phyloP scores from a whole-genome alignment of 2,329 filamentous ascomycete genomes.

The Colletotrichum agaves region DNA sequence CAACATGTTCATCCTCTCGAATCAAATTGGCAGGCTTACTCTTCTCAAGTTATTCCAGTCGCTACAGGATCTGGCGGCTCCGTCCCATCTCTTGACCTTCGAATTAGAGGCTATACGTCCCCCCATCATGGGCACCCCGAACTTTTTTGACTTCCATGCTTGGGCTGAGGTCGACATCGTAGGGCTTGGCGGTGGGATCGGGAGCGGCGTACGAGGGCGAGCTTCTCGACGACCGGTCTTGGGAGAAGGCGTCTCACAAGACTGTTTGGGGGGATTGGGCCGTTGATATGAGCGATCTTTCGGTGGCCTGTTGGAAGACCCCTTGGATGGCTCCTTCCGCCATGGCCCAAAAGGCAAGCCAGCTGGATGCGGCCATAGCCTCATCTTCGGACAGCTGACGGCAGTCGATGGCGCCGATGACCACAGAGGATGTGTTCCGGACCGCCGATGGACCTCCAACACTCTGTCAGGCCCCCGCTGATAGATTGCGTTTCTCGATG shows the following conservation, averaged over 20 bases:
- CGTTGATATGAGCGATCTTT: constrained; percentile 28
- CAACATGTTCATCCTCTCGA: not conserved
- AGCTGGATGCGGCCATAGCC: constrained; percentile 26
- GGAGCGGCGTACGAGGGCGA: constrained; percentile 39
- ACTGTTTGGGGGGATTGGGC: constrained; percentile 13
- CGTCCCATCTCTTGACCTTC: constrained; percentile 63
- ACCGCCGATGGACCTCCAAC: constrained; percentile 12
- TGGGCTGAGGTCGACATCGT: constrained; percentile 22
- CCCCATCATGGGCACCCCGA: constrained; percentile 45
- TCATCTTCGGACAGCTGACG: not conserved
- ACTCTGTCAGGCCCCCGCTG: not conserved
- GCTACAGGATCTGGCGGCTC: constrained; percentile 54
- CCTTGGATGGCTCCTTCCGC: constrained; percentile 1
- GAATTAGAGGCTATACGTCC: constrained; percentile 40
- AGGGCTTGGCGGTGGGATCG: constrained; percentile 4
- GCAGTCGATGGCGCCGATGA: constrained; percentile 22
- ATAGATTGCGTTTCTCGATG: constrained; percentile 16
- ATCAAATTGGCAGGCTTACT: constrained; percentile 48
- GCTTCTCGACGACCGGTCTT: constrained; percentile 17
- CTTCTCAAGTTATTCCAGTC: constrained; percentile 60
- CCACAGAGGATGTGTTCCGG: constrained; percentile 19
- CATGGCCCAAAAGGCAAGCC: constrained; percentile 2
- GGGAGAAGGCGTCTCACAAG: constrained; percentile 7
- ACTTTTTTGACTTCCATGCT: constrained; percentile 49
- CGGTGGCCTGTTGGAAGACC: not conserved